Percentiles rank a stretch among this genome's conserved stretches.
These are phyloP conservation scores for Diaporthe nobilis DNA, from an alignment of 2,329 filamentous ascomycete species.

Conservation along the genomic window DNA sequence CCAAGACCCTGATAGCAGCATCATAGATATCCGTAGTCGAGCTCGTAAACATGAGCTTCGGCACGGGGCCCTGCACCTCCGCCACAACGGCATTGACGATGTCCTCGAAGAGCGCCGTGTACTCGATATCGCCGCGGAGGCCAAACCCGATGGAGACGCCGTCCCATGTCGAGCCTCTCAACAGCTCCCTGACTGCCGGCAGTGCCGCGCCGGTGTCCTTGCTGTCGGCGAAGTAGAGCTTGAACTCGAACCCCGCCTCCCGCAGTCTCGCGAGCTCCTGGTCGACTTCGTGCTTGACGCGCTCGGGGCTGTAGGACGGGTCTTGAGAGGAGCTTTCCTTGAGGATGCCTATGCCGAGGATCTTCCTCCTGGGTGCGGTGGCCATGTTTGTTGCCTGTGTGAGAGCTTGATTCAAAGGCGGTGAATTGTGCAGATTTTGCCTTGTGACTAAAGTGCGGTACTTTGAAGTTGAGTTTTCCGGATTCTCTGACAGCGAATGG, in stretches of 20 bases:
- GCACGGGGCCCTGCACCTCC: background rate
- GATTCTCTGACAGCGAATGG: background rate
- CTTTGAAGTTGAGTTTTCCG: no score
- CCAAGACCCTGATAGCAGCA: slow-evolving; percentile 27
- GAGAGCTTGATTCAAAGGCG: background rate
- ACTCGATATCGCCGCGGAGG: slow-evolving; percentile 17
- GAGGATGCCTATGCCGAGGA: slow-evolving; percentile 34
- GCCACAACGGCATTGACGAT: slow-evolving; percentile 1
- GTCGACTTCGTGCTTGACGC: slow-evolving; percentile 8
- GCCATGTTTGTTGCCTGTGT: background rate
- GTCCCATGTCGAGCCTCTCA: slow-evolving; percentile 5
- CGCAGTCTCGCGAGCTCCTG: slow-evolving; percentile 5
- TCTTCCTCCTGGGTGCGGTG: background rate
- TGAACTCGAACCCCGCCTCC: slow-evolving; percentile 19
- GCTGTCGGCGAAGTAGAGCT: slow-evolving; percentile 29
- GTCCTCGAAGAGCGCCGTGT: slow-evolving; percentile 29
- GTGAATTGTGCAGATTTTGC: background rate
- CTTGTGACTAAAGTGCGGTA: background rate
- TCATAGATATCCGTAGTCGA: slow-evolving; percentile 30
- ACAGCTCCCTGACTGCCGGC: background rate
- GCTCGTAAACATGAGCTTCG: slow-evolving; percentile 30
- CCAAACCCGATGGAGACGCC: slow-evolving; percentile 27
- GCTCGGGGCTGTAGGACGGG: slow-evolving; percentile 23
- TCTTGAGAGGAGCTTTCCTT: slow-evolving; percentile 20
- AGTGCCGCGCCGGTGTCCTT: background rate